Conservation (phyloP, 306 rosid genomes). For the Rosa rugosa region DNA sequence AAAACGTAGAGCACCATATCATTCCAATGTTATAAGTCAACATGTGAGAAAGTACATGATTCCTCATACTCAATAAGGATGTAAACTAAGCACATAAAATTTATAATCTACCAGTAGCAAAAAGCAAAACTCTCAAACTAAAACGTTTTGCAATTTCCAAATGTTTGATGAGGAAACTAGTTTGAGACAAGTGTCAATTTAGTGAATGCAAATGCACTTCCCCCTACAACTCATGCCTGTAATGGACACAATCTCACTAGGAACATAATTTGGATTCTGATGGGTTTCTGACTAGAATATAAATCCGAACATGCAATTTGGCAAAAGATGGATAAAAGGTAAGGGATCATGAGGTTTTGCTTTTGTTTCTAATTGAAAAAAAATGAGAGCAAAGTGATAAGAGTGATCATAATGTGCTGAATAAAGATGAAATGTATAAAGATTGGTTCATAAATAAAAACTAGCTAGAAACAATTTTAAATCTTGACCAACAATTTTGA, state of each 20-base stretch:
- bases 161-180: not conserved
- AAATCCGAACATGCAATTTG: not conserved
- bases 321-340: not conserved
- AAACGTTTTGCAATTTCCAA: not conserved
- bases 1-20: slow-evolving; percentile 7
- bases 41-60: slow-evolving; percentile 20
- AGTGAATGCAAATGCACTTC: not conserved
- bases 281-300: not conserved
- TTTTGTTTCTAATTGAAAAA: not conserved
- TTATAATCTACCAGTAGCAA: not conserved
- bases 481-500: not conserved
- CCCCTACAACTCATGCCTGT: not conserved
- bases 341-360: not conserved
- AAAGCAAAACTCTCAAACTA: not conserved
- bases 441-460: not conserved
- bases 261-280: not conserved
- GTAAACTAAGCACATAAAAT: not conserved
- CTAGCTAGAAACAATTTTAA: not conserved
- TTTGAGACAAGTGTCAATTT: not conserved
- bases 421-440: not conserved
- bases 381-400: not conserved
- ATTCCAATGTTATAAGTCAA: not conserved
- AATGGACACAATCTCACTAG: not conserved
- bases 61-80: not conserved
- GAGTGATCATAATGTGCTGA: not conserved